Evolutionary conservation across 805 yeast species (phyloP).

Genomic region (Monosporozyma unispora): DNA sequence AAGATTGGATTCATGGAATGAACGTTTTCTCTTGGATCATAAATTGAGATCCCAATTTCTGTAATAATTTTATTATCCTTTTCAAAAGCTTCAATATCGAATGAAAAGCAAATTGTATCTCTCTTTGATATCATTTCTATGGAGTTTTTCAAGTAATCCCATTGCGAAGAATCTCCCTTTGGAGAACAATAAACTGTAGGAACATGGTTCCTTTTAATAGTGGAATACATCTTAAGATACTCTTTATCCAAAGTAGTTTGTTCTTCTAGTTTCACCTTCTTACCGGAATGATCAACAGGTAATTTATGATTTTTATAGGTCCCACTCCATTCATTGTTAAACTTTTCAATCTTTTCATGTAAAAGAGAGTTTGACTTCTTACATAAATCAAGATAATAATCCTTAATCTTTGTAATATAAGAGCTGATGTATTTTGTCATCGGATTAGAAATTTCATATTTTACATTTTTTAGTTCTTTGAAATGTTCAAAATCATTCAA

Average conservation of each 20-base stretch:
- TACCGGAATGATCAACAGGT: not conserved
- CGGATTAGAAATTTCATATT: not conserved
- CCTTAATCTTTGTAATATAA: slow-evolving; percentile 9
- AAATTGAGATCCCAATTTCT: slow-evolving; percentile 50
- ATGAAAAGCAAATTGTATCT: slow-evolving; percentile 33
- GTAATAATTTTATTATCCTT: slow-evolving; percentile 35
- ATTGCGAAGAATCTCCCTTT: slow-evolving; percentile 10
- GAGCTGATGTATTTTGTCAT: not conserved
- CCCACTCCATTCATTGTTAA: slow-evolving; percentile 2
- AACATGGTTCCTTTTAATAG: slow-evolving; percentile 13
- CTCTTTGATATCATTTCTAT: slow-evolving; percentile 16
- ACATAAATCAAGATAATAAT: slow-evolving; percentile 5
- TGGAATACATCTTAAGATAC: slow-evolving; percentile 1
- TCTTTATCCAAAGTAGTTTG: slow-evolving; percentile 3
- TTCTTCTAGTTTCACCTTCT: not conserved
- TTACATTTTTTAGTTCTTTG: slow-evolving; percentile 8
- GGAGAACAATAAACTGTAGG: slow-evolving; percentile 21
- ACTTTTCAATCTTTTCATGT: slow-evolving; percentile 6
- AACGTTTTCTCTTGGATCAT: slow-evolving; percentile 43
- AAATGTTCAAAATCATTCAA: slow-evolving; percentile 14
- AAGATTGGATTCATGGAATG: slow-evolving; percentile 34
- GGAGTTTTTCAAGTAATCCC: slow-evolving; percentile 15
- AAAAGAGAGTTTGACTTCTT: slow-evolving; percentile 6
- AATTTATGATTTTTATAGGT: slow-evolving; percentile 2
- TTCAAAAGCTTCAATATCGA: slow-evolving; percentile 55